Percentiles rank a stretch among this genome's conserved stretches.
These are phyloP conservation scores for Lasiosphaeris hirsuta DNA, from an alignment of 495 filamentous ascomycete genomes.

Conservation along the genomic window DNA sequence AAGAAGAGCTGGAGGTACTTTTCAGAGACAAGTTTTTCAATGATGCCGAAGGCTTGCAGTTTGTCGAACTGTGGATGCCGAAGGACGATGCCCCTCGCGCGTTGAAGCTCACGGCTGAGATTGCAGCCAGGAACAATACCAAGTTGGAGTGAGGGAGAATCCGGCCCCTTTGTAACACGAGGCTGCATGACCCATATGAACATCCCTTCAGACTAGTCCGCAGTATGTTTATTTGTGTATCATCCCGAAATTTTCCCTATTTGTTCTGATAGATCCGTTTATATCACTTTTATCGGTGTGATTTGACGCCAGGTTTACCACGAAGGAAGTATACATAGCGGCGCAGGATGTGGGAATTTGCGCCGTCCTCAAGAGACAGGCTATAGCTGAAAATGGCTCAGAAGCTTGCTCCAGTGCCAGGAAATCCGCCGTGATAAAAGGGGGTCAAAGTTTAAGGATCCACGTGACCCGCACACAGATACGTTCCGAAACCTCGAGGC, in stretches of 20 bases:
- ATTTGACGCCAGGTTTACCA: too few relatives aligned
- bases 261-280: too few relatives aligned
- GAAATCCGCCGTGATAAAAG: too few relatives aligned
- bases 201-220: too few relatives aligned
- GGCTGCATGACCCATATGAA: neutral
- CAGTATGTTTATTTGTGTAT: too few relatives aligned
- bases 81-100: constrained; percentile 74
- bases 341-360: too few relatives aligned
- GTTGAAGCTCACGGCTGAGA: constrained; percentile 67
- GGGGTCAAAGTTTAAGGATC: neutral
- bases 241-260: too few relatives aligned
- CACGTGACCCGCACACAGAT: neutral
- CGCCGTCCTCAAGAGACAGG: too few relatives aligned
- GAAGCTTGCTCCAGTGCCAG: too few relatives aligned
- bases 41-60: constrained; percentile 46
- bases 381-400: too few relatives aligned
- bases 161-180: neutral
- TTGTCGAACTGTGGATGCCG: constrained; percentile 86
- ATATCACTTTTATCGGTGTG: too few relatives aligned
- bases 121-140: constrained; percentile 58
- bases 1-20: constrained; percentile 63
- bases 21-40: constrained; percentile 67
- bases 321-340: too few relatives aligned
- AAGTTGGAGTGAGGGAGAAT: constrained; percentile 22
- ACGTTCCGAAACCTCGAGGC: neutral